These are phyloP conservation scores for Nannochloropsis gaditana DNA, from an alignment of 108 stramenopile species.

Conservation along the genomic window DNA sequence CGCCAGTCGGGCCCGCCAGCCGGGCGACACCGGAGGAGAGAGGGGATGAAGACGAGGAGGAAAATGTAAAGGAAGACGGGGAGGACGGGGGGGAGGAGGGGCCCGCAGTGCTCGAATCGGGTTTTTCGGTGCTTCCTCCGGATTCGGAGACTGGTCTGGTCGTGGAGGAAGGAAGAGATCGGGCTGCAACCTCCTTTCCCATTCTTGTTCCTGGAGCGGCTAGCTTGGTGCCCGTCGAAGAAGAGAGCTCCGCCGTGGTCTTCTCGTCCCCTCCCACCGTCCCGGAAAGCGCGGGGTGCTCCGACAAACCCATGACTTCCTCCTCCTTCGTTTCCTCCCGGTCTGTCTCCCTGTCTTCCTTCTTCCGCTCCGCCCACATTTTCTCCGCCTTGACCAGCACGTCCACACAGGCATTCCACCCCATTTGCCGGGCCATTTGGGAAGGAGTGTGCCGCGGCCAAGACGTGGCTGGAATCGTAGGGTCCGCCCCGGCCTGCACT, in stretches of 20 bases:
- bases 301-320: neutral
- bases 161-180: neutral
- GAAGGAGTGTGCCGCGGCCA: neutral
- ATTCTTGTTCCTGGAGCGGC: neutral
- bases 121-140: neutral
- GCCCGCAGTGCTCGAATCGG: neutral
- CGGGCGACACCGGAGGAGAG: too few relatives aligned
- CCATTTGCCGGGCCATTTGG: neutral
- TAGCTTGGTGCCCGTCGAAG: neutral
- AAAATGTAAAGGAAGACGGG: neutral
- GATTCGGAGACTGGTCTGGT: neutral
- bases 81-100: neutral
- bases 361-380: neutral
- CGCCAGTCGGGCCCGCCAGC: too few relatives aligned
- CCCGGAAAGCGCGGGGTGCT: neutral
- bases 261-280: neutral
- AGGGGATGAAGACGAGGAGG: neutral
- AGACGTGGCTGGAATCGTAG: neutral
- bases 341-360: neutral
- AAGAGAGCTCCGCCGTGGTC: neutral
- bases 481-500: slow-evolving; percentile 5
- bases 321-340: neutral
- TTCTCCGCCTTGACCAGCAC: neutral
- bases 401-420: neutral
- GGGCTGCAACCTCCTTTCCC: neutral